phyloP scores from a whole-genome alignment of 2,329 filamentous ascomycete genomes.

The Apiospora koreana region DNA sequence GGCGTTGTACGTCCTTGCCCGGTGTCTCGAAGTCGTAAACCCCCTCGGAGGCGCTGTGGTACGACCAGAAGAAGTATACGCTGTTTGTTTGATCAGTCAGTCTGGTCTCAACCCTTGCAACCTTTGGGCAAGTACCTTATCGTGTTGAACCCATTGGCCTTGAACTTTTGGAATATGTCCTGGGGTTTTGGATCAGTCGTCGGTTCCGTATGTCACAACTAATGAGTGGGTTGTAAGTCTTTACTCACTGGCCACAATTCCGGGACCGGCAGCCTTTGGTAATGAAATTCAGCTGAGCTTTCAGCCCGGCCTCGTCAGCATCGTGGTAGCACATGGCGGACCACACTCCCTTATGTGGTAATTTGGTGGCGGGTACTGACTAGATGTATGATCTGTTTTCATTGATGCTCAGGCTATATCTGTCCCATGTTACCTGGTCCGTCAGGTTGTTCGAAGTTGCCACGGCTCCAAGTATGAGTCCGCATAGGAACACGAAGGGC shows the following conservation, averaged over 20 bases:
- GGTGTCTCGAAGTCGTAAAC: conserved; percentile 48
- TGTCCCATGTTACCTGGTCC: background rate
- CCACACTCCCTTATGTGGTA: background rate
- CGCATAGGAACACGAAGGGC: background rate
- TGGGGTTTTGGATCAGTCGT: background rate
- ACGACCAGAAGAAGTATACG: conserved; percentile 53
- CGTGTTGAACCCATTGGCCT: conserved; percentile 21
- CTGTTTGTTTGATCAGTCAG: conserved; percentile 21
- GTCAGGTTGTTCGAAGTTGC: conserved; percentile 1
- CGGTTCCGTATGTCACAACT: background rate
- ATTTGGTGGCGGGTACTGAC: background rate
- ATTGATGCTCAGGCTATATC: background rate
- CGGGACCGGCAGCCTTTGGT: conserved; percentile 52
- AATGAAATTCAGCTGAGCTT: conserved; percentile 52
- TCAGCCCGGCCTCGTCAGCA: conserved; percentile 21
- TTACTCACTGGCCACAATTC: conserved; percentile 46
- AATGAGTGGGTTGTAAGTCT: background rate
- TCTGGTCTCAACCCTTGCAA: too few relatives aligned
- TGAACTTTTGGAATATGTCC: conserved; percentile 25
- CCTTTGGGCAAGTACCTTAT: conserved; percentile 9
- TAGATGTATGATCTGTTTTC: background rate
- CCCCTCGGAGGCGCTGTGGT: conserved; percentile 40
- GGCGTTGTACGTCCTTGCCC: conserved; percentile 36
- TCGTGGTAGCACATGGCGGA: background rate
- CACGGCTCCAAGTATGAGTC: background rate